A percentile compares a stretch with the other conserved stretches of the same genome.
phyloP scores from a whole-genome alignment of 768 basidiomycete species.

The Leccinum boreale region DNA sequence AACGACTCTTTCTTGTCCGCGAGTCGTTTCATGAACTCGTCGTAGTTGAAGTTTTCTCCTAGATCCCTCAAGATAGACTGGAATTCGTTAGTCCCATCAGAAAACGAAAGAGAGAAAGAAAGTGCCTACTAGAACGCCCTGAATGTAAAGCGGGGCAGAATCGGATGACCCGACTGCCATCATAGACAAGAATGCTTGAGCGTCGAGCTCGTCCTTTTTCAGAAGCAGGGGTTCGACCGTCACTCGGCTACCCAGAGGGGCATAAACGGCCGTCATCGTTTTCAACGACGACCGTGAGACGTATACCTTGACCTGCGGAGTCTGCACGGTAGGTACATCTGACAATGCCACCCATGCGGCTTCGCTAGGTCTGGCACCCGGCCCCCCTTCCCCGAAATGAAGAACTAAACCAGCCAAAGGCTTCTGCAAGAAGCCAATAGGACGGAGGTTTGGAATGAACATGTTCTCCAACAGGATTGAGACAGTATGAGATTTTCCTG shows the following conservation, averaged over 20 bases:
- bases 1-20: constrained; percentile 47
- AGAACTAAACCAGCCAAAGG: constrained; percentile 62
- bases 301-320: constrained; percentile 44
- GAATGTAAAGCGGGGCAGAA: constrained; percentile 64
- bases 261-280: constrained; percentile 58
- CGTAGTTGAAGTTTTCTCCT: constrained; percentile 55
- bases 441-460: constrained; percentile 50
- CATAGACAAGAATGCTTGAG: constrained; percentile 67
- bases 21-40: constrained; percentile 46
- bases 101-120: not conserved
- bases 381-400: constrained; percentile 68
- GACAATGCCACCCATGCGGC: constrained; percentile 57
- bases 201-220: constrained; percentile 60
- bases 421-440: constrained; percentile 50
- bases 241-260: constrained; percentile 46
- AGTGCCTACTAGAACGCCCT: constrained; percentile 56
- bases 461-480: constrained; percentile 68
- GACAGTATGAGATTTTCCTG: constrained; percentile 72
- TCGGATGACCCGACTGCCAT: constrained; percentile 68
- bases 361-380: constrained; percentile 55
- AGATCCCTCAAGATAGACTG: constrained; percentile 61
- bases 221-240: constrained; percentile 54
- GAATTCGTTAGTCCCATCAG: constrained; percentile 7
- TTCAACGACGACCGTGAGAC: constrained; percentile 60
- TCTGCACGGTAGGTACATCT: constrained; percentile 28